Conservation (phyloP, 306 rosid species). For the Arachis stenosperma region DNA sequence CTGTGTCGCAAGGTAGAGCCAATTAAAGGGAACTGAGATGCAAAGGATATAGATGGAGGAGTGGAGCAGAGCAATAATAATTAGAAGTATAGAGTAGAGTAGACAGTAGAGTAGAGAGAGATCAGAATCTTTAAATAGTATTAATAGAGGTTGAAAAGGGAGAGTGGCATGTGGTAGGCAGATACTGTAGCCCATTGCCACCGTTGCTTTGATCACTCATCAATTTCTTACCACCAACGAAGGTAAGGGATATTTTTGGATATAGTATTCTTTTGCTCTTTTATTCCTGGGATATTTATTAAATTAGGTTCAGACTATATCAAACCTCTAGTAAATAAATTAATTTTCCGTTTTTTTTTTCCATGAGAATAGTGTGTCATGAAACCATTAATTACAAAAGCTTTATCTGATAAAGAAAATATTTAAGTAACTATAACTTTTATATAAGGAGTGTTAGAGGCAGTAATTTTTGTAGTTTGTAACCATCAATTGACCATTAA, state of each 20-base stretch:
- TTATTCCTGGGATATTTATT: too few relatives aligned
- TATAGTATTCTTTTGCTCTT: neutral
- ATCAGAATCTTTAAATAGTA: conserved; percentile 34
- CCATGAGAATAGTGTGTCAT: too few relatives aligned
- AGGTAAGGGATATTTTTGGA: neutral
- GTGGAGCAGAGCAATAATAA: conserved; percentile 17
- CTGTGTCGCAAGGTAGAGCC: neutral
- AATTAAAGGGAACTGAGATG: neutral
- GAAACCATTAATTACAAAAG: too few relatives aligned
- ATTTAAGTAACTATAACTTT: too few relatives aligned
- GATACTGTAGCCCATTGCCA: neutral
- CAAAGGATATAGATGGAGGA: neutral
- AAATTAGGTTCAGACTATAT: too few relatives aligned
- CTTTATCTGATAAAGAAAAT: too few relatives aligned
- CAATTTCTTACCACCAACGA: neutral
- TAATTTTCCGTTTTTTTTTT: too few relatives aligned
- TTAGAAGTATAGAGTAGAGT: neutral
- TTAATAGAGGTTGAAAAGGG: conserved; percentile 26
- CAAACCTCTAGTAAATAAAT: too few relatives aligned
- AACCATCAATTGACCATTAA: too few relatives aligned
- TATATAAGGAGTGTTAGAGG: too few relatives aligned
- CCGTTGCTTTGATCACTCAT: neutral
- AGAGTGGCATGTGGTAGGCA: conserved; percentile 1
- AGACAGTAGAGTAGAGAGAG: neutral
- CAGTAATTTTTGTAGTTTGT: too few relatives aligned